Base-by-base conservation (phyloP, 2,329 filamentous ascomycete species). In the Hymenoscyphus occultus region DNA sequence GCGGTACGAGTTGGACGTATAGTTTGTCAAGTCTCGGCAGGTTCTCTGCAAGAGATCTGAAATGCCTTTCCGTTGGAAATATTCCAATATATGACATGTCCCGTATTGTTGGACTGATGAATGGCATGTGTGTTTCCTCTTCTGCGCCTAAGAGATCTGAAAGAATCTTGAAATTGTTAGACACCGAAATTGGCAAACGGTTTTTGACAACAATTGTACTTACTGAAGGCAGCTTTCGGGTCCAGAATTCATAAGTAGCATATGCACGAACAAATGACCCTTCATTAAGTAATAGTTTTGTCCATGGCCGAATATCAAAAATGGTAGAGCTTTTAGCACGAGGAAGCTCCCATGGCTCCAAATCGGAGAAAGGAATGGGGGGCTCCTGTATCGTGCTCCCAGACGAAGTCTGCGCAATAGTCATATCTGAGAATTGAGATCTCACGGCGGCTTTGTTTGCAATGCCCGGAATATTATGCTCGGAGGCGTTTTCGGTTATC, bases 181-280 rank as follows among this genome's bases (percentile, higher is more conserved):
- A n/a, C 12, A 51, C 35, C 4, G 6, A 35, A 35, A 10, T 35
- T 56, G 48, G 22, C 19, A 32, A 54, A 28, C 14, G 56, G 14
- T 31, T 56, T 59, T 40, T 16, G 22, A 12, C 6, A 59, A 1
- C 12, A 61, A 39, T 32, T 39, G 7, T 13, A 39, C 19, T 60
- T 59, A 68, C 71, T 65, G 74, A 75, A 56, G 74, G 73, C 39
- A 89, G 83, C 1, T 82, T 80, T 56, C 86, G 86, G 42, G 87
- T 80, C 72, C 89, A 91, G 76, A 88, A 92, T 71, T 92, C 87
- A 74, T 91, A 90, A 3, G 85, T 87, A 58, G 66, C 63, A 60
- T 83, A 93, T 5, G 86, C 88, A 64, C 83, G 82, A n/a, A 90
- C 82, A 4, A 86, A 91, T 0, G 89, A 91, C 9, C 90, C 89